Evolutionary conservation across 208 protist species (phyloP).

Genomic region (Blechomonas ayalai): DNA sequence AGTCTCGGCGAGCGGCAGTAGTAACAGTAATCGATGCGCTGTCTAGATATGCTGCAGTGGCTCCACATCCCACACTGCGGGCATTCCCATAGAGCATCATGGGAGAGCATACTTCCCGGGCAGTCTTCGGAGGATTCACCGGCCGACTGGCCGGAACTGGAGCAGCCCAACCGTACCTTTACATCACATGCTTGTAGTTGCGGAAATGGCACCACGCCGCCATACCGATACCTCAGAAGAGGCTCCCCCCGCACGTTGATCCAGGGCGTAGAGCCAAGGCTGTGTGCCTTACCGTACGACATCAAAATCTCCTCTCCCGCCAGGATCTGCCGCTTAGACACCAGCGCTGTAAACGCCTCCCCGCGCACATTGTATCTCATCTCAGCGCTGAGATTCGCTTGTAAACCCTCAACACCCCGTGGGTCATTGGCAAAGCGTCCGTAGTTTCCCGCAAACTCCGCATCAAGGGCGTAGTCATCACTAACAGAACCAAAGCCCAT

Average conservation of each 20-base stretch:
- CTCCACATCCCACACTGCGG: conserved; percentile 76
- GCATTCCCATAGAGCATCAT: conserved; percentile 77
- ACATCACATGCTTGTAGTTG: too few species aligned
- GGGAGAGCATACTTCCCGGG: too few species aligned
- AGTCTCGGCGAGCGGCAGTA: conserved; percentile 47
- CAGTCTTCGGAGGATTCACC: too few species aligned
- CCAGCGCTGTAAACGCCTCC: conserved; percentile 81
- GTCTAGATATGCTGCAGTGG: conserved; percentile 13
- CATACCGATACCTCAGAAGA: conserved; percentile 43
- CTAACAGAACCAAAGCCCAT: conserved; percentile 80
- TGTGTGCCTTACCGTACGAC: conserved; percentile 83
- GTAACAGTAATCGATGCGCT: conserved; percentile 25
- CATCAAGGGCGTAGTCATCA: conserved; percentile 82
- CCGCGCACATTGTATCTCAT: conserved; percentile 68
- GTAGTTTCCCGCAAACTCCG: conserved; percentile 85
- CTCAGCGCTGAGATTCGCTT: conserved; percentile 73
- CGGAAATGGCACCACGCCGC: conserved; percentile 68
- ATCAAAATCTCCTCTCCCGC: conserved; percentile 87
- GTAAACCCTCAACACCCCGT: conserved; percentile 49
- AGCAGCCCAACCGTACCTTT: too few species aligned
- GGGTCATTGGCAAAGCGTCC: conserved; percentile 88
- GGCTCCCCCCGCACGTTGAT: conserved; percentile 43
- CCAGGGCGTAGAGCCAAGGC: conserved; percentile 60
- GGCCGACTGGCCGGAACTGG: too few species aligned
- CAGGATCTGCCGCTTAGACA: conserved; percentile 57